These are phyloP conservation scores for Backusella mclennaniae DNA, from an alignment of 192 early-diverging fungal genomes.

Conservation along the genomic window DNA sequence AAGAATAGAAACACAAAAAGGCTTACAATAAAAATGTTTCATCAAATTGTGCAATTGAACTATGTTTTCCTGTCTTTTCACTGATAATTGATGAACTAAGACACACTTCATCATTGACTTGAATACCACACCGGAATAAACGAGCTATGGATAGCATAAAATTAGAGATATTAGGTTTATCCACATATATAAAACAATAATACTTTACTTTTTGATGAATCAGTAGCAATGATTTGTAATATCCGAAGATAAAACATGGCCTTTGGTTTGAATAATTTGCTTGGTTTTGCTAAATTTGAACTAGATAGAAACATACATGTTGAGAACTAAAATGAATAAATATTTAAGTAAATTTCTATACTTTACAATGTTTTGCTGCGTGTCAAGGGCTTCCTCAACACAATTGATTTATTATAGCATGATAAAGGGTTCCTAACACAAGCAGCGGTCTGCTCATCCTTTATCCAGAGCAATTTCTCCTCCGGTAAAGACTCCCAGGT, in stretches of 20 bases:
- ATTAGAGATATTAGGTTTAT: not conserved
- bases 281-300: not conserved
- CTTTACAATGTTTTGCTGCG: slow-evolving; percentile 13
- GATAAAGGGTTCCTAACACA: slow-evolving; percentile 4
- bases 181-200: not conserved
- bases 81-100: slow-evolving; percentile 19
- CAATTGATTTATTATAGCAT: slow-evolving; percentile 10
- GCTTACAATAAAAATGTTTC: slow-evolving; percentile 37
- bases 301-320: not conserved
- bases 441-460: slow-evolving; percentile 11
- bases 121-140: slow-evolving; percentile 22
- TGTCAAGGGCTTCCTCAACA: slow-evolving; percentile 10
- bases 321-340: not conserved
- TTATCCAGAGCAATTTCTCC: slow-evolving; percentile 25
- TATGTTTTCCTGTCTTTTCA: slow-evolving; percentile 30
- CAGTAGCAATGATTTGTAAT: slow-evolving; percentile 26
- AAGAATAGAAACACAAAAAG: not conserved
- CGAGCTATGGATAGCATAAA: not conserved
- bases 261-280: slow-evolving; percentile 23
- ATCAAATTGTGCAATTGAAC: slow-evolving; percentile 29
- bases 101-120: slow-evolving; percentile 28
- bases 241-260: slow-evolving; percentile 35
- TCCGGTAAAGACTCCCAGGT: slow-evolving; percentile 18
- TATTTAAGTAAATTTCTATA: not conserved
- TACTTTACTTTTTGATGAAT: slow-evolving; percentile 31